Evolutionary conservation across 1,284 basidiomycete genomes (phyloP), one percentile per base, ranked within the genome.

Genomic region (Malassezia sympodialis): DNA sequence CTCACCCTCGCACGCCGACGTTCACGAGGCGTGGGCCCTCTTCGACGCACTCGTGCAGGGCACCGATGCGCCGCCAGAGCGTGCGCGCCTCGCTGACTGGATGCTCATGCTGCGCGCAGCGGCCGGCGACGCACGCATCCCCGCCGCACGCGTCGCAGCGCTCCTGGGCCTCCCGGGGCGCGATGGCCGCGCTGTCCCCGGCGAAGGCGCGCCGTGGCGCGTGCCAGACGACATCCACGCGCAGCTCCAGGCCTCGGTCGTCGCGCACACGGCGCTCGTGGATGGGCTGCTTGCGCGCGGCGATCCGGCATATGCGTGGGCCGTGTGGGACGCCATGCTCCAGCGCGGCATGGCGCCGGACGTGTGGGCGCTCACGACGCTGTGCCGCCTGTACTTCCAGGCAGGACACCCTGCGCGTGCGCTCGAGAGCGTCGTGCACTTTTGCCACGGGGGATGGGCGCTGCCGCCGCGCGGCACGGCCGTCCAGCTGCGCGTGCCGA

Each of bases 51-150:
- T 48, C 12, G 46, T 28, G 34, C 32, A 26, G 15, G 32, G 34
- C 27, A 35, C 40, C 5, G 4, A 23, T 4, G 37, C 37, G 26
- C n/a, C 3, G 28, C 15, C 30, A 17, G 6, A 35, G 24, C 6
- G 19, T 11, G 37, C 44, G 4, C 34, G 40, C n/a, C 27, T 56
- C 32, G 32, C 42, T 14, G 50, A 57, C 39, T 57, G 55, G 55
- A 40, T 49, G 48, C 39, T 57, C n/a, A 57, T 57, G 55, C 39
- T 57, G 35, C 44, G 55, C 15, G 51, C 51, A 4, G 55, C 55
- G 1, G 55, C 55, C 6, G 45, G 30, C 30, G 50, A 57, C 19
- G 26, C 21, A 12, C 49, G 55, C 27, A 52, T 57, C n/a, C 45
- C 44, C n/a, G 28, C 28, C 8, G 26, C 21, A n/a, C 55, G 35